These are phyloP conservation scores for Selenicereus undatus DNA, from an alignment of 148 eudicot species.

Conservation along the genomic window DNA sequence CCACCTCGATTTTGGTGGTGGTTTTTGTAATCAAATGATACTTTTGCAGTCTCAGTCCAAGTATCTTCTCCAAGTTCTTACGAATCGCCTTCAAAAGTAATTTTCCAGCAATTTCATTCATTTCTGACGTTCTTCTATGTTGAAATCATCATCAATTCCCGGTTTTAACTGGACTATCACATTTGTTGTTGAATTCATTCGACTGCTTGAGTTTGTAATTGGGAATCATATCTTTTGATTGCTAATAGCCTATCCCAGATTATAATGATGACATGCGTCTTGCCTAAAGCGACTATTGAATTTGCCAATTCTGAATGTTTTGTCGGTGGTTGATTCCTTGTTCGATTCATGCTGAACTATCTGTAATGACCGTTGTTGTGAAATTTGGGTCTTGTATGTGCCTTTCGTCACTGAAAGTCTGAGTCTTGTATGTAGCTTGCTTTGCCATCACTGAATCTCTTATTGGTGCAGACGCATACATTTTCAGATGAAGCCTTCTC, in stretches of 20 bases:
- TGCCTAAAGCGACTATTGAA: background rate
- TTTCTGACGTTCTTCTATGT: background rate
- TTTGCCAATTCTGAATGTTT: background rate
- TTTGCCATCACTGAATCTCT: background rate
- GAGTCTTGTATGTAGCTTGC: background rate
- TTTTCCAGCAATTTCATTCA: background rate
- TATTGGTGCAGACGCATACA: background rate
- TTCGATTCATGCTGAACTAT: background rate
- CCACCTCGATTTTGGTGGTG: slow-evolving; percentile 13
- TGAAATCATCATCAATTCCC: background rate
- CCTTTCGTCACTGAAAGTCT: background rate
- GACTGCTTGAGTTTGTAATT: background rate
- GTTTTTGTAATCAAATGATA: slow-evolving; percentile 43
- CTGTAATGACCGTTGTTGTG: background rate
- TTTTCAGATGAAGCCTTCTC: background rate
- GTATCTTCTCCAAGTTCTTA: slow-evolving; percentile 73
- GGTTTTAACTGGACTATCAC: background rate
- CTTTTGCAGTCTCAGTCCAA: slow-evolving; percentile 74
- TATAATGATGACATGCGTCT: background rate
- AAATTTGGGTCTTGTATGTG: background rate
- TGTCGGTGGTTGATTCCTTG: background rate
- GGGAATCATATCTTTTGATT: background rate
- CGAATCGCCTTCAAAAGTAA: slow-evolving; percentile 66
- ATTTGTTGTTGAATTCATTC: slow-evolving; percentile 1
- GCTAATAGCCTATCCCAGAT: background rate